Evolutionary conservation across 768 basidiomycete genomes (phyloP).

Genomic region (Candolleomyces efflorescens): DNA sequence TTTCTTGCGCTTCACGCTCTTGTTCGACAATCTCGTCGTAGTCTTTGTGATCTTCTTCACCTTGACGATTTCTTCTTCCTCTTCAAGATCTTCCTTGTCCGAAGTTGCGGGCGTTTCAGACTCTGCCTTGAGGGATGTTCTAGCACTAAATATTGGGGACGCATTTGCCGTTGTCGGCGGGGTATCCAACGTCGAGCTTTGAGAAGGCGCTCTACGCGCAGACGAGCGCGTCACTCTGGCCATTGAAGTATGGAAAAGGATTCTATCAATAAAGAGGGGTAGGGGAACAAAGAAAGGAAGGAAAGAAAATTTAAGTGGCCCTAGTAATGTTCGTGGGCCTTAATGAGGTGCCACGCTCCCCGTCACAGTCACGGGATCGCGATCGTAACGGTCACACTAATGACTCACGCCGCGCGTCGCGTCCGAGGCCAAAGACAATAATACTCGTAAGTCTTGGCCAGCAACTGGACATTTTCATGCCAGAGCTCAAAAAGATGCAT

Average conservation of each 20-base stretch:
- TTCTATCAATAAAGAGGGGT: not conserved
- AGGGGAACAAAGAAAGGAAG: slow-evolving; percentile 8
- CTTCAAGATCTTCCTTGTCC: slow-evolving; percentile 31
- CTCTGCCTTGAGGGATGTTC: slow-evolving; percentile 30
- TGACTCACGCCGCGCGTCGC: not conserved
- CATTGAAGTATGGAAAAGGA: slow-evolving; percentile 17
- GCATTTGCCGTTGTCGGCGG: slow-evolving; percentile 31
- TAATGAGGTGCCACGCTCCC: slow-evolving; percentile 4
- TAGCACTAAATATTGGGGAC: slow-evolving; percentile 50
- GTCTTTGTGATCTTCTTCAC: slow-evolving; percentile 16
- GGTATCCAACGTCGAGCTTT: slow-evolving; percentile 28
- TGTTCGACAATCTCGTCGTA: slow-evolving; percentile 2
- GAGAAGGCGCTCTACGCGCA: slow-evolving; percentile 22
- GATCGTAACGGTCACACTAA: not conserved
- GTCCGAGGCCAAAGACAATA: no score
- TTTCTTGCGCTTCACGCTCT: slow-evolving; percentile 21
- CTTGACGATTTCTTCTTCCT: slow-evolving; percentile 5
- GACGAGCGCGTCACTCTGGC: slow-evolving; percentile 30
- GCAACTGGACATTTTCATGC: no score
- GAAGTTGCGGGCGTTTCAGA: slow-evolving; percentile 56
- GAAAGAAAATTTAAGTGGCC: slow-evolving; percentile 16
- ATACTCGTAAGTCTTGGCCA: no score
- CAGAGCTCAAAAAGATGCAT: no score
- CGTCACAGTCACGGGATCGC: slow-evolving; percentile 17
- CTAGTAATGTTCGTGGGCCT: slow-evolving; percentile 16